phyloP scores from a whole-genome alignment of 1,139 yeast genomes.

The Saccharomycopsis hybrid region DNA sequence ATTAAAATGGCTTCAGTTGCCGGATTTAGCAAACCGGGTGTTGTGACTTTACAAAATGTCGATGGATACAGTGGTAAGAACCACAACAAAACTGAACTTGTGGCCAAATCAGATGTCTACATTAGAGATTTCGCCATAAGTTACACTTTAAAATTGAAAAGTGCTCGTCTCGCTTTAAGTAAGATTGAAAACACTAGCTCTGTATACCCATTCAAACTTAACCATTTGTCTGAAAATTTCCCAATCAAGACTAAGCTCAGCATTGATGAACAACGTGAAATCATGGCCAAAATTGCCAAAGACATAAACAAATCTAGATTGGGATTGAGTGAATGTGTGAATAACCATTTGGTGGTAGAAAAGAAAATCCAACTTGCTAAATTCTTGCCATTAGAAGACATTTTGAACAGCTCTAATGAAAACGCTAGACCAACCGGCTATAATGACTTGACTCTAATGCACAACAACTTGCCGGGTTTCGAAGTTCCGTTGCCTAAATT shows the following conservation, averaged over 20 bases:
- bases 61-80: slow-evolving; percentile 61
- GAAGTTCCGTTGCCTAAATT: slow-evolving; percentile 68
- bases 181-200: slow-evolving; percentile 68
- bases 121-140: slow-evolving; percentile 79
- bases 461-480: slow-evolving; percentile 54
- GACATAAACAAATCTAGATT: slow-evolving; percentile 58
- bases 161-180: slow-evolving; percentile 65
- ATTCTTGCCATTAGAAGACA: slow-evolving; percentile 60
- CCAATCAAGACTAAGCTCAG: slow-evolving; percentile 43
- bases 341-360: slow-evolving; percentile 73
- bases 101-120: slow-evolving; percentile 49
- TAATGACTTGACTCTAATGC: slow-evolving; percentile 42
- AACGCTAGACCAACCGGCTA: slow-evolving; percentile 57
- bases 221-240: slow-evolving; percentile 54
- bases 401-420: slow-evolving; percentile 36
- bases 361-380: slow-evolving; percentile 68
- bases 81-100: slow-evolving; percentile 43
- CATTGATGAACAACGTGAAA: slow-evolving; percentile 29
- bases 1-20: slow-evolving; percentile 69
- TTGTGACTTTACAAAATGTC: slow-evolving; percentile 58
- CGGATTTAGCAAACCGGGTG: slow-evolving; percentile 50
- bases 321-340: slow-evolving; percentile 75
- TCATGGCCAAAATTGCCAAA: slow-evolving; percentile 38
- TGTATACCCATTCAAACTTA: slow-evolving; percentile 85
- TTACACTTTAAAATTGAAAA: slow-evolving; percentile 69